Evolutionary conservation across 75 land plant genomes (phyloP).

Genomic region (Sequoiadendron giganteum): DNA sequence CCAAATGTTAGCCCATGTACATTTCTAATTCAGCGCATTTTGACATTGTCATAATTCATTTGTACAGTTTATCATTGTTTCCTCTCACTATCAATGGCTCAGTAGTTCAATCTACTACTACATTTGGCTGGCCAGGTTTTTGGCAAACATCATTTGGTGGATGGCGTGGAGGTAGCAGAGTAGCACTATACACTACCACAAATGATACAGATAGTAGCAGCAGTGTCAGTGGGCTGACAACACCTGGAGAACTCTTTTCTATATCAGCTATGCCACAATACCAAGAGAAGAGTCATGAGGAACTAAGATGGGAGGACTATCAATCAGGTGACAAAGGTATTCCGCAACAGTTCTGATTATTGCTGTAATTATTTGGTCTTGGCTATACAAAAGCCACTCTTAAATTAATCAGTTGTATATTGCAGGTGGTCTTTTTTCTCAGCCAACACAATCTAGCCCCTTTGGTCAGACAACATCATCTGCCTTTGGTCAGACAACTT

Average conservation of each 20-base stretch:
- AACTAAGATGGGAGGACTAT: conserved; percentile 99
- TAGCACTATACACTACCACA: conserved; percentile 62
- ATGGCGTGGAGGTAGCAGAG: conserved; percentile 78
- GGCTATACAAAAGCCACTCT: not conserved
- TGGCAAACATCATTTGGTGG: conserved; percentile 67
- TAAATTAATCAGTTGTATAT: too few species aligned
- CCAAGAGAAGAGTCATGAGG: too few species aligned
- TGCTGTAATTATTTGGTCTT: conserved; percentile 1
- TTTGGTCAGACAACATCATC: too few species aligned
- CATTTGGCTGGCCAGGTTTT: conserved; percentile 70
- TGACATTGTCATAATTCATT: not conserved
- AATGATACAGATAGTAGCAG: conserved; percentile 67
- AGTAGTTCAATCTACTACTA: conserved; percentile 59
- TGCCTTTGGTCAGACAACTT: too few species aligned
- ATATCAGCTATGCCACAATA: too few species aligned
- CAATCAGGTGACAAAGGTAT: conserved; percentile 93
- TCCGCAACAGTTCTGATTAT: not conserved
- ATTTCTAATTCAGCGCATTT: not conserved
- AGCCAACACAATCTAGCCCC: too few species aligned
- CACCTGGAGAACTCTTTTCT: too few species aligned
- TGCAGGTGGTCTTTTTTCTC: too few species aligned
- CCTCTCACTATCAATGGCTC: not conserved
- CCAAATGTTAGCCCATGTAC: not conserved
- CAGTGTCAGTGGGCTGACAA: conserved; percentile 18
- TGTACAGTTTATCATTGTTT: not conserved